Evolutionary conservation across 208 protist species (phyloP), one percentile per base, ranked within the genome.

Genomic region (Histomonas meleagridis): DNA sequence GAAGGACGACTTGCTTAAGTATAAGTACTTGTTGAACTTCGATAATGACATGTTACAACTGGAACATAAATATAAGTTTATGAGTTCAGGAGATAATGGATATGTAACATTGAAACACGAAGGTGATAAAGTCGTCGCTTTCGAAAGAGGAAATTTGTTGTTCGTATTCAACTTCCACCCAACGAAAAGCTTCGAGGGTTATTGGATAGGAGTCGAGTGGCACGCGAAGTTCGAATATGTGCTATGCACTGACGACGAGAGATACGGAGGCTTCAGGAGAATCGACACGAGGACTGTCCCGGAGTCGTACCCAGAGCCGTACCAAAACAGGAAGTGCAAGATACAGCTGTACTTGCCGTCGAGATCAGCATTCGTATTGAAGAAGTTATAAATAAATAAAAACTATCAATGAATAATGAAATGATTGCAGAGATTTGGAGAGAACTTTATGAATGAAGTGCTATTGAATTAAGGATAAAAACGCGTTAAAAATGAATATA

Each of bases 1-100:
- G 14, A 93, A 95, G 51, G 94, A 96, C 91, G 23, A 48, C 16
- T 65, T 94, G 0, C 92, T 97, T 2, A 92, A 93, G 43, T 98
- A 97, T 92, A 78, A 94, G 32, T 90, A 95, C 48, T 92, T 97
- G 35, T 57, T 93, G 35, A 57, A 35, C 69, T 97, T 97, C 65
- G 96, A 97, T 48, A 86, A 91, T 26, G 95, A 91, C 10, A 95
- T 97, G 93, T 93, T 94, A 23, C 14, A 48, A 18, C 81, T 95
- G 3, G 94, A 96, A 16, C 86, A 86, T 4, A 51, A 38, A 90
- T 81, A 65, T 28, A 46, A 51, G 16, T 93, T 93, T 38, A 32
- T 53, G 14, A 43, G 55, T n/a, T 26, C 35, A 28, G 49, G 90
- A 55, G 62, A 90, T n/a, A 70, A 26, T 32, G 26, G 76, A 16